Evolutionary conservation across 352 stramenopile genomes (phyloP).

Genomic region (Globisporangium orthogonon): DNA sequence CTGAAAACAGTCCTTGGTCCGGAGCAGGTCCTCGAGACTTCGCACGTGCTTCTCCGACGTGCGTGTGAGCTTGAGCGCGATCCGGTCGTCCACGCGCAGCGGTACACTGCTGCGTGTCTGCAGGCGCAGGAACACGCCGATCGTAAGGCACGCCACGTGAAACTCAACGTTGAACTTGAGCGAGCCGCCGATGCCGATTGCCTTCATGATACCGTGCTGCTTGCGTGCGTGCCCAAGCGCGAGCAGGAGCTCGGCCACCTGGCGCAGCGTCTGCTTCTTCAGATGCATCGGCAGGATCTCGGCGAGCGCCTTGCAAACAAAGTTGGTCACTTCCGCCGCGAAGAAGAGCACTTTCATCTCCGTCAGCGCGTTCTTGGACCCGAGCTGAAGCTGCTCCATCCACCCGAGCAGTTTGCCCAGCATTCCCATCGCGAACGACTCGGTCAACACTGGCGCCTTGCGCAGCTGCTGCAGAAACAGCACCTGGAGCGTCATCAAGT

Average conservation of each 20-base stretch:
- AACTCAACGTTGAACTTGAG: constrained; percentile 76
- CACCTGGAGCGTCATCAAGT: constrained; percentile 71
- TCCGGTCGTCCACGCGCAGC: constrained; percentile 64
- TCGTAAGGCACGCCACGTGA: constrained; percentile 64
- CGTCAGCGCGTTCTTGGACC: constrained; percentile 31
- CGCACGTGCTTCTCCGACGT: constrained; percentile 76
- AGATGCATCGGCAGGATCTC: constrained; percentile 46
- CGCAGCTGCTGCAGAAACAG: constrained; percentile 71
- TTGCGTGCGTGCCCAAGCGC: constrained; percentile 57
- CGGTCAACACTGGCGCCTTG: constrained; percentile 51
- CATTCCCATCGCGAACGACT: constrained; percentile 63
- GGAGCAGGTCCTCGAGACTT: constrained; percentile 61
- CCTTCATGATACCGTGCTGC: constrained; percentile 83
- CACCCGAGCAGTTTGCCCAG: constrained; percentile 65
- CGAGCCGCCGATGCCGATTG: constrained; percentile 69
- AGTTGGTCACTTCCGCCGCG: constrained; percentile 68
- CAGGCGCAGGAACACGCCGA: constrained; percentile 71
- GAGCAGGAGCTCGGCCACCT: constrained; percentile 57
- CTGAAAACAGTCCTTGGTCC: constrained; percentile 74
- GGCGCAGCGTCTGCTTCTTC: constrained; percentile 78
- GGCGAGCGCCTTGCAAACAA: constrained; percentile 52
- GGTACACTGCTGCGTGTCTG: constrained; percentile 68
- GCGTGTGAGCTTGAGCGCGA: constrained; percentile 74
- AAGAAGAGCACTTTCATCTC: constrained; percentile 83
- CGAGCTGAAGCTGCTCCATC: constrained; percentile 59